Conservation (phyloP, 768 basidiomycete species). For the Serendipita sp. region DNA sequence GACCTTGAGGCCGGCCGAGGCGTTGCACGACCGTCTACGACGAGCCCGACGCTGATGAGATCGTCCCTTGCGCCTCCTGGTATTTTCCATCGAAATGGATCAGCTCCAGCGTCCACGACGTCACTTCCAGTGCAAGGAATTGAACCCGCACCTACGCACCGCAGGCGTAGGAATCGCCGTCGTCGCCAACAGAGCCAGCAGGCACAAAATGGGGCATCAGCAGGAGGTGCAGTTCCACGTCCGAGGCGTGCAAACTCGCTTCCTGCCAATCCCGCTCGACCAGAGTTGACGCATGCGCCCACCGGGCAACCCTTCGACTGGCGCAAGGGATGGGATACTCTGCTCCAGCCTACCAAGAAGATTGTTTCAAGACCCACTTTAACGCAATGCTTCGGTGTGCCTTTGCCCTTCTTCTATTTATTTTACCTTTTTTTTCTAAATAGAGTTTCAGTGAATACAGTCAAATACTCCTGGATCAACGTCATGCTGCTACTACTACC, state of each 20-base stretch:
- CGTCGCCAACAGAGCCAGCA: background rate
- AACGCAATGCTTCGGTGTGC: background rate
- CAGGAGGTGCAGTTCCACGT: background rate
- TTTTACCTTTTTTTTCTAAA: background rate
- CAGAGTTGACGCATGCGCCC: background rate
- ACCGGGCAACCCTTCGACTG: background rate
- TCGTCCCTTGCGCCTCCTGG: background rate
- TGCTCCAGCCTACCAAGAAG: background rate
- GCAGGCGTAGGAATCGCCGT: background rate
- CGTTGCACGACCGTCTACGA: background rate
- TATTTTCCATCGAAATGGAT: background rate
- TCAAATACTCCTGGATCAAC: conserved; percentile 26
- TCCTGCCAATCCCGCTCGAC: background rate
- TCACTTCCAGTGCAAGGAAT: background rate
- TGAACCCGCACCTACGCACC: background rate
- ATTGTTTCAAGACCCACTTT: background rate
- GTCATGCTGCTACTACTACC: conserved; percentile 33
- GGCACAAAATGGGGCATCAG: background rate
- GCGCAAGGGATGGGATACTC: background rate
- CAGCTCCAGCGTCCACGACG: background rate
- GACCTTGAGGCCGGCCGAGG: background rate
- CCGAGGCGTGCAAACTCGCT: conserved; percentile 2
- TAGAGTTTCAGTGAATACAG: background rate
- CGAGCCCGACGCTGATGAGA: background rate
- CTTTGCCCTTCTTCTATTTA: background rate